Evolutionary conservation across 2,329 filamentous ascomycete species (phyloP).

Genomic region (Apiospora koreana): DNA sequence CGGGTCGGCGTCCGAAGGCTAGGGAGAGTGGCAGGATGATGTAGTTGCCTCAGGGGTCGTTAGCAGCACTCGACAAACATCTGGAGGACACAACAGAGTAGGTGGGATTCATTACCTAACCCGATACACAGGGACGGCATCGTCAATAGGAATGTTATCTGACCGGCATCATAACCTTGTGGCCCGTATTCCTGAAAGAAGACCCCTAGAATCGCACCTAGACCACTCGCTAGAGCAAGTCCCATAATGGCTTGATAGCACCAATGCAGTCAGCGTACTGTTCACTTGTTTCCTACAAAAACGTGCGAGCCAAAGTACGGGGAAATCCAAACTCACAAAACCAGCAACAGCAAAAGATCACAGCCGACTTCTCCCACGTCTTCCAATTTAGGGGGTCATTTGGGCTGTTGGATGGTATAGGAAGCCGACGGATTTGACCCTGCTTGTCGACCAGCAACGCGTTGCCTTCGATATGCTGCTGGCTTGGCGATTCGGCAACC

Average conservation of each 20-base stretch:
- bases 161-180: conserved; percentile 22
- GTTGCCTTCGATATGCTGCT: conserved; percentile 12
- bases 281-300: not conserved
- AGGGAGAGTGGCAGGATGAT: conserved; percentile 40
- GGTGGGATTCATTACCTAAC: conserved; percentile 27
- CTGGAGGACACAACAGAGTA: not conserved
- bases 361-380: conserved; percentile 24
- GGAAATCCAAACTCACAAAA: conserved; percentile 20
- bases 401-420: conserved; percentile 22
- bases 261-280: not conserved
- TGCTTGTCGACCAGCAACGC: conserved; percentile 15
- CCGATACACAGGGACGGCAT: conserved; percentile 41
- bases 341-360: conserved; percentile 30
- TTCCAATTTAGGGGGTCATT: conserved; percentile 29
- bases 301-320: too few relatives aligned
- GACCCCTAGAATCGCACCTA: conserved; percentile 39
- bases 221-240: conserved; percentile 50
- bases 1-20: conserved; percentile 38
- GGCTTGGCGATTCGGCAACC: not conserved
- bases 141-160: conserved; percentile 37
- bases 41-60: conserved; percentile 22
- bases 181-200: conserved; percentile 34
- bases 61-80: not conserved
- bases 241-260: conserved; percentile 22
- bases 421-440: conserved; percentile 21